Conservation (phyloP, 169 alveolate species). For the Besnoitia besnoiti region DNA sequence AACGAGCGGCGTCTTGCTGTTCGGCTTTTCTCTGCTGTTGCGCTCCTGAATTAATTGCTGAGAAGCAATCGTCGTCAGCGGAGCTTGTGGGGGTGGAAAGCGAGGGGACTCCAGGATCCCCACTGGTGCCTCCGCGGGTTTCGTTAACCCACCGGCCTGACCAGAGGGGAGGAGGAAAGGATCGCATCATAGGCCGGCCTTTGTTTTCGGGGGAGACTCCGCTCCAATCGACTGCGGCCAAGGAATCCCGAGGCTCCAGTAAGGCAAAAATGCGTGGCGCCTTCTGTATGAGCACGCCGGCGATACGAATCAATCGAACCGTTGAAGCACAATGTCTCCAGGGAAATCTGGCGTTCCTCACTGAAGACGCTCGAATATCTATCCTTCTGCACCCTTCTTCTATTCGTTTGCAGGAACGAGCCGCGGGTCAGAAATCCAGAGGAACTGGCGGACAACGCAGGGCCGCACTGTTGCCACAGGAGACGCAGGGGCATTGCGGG, state of each 20-base stretch:
- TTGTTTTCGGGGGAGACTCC: neutral
- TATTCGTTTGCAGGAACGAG: neutral
- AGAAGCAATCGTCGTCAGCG: neutral
- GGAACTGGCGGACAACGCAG: neutral
- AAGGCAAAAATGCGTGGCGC: too few species aligned
- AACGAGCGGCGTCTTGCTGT: neutral
- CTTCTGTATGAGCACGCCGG: too few species aligned
- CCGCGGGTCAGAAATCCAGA: neutral
- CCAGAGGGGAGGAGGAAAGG: too few species aligned
- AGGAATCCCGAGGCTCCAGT: neutral
- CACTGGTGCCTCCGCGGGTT: neutral
- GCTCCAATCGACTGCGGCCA: neutral
- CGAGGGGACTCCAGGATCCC: too few species aligned
- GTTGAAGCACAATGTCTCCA: too few species aligned
- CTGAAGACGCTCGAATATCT: too few species aligned
- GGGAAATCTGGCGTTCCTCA: too few species aligned
- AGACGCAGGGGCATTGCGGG: neutral
- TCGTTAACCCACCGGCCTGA: neutral
- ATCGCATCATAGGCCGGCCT: too few species aligned
- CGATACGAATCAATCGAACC: too few species aligned
- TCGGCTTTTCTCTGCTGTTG: neutral
- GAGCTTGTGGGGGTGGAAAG: too few species aligned
- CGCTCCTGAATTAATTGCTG: neutral
- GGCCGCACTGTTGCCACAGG: neutral
- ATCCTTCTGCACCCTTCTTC: too few species aligned